Percentiles rank a stretch among this genome's conserved stretches.
Evolutionary conservation across 805 yeast genomes (phyloP).

Genomic region (Schwanniomyces sp.): DNA sequence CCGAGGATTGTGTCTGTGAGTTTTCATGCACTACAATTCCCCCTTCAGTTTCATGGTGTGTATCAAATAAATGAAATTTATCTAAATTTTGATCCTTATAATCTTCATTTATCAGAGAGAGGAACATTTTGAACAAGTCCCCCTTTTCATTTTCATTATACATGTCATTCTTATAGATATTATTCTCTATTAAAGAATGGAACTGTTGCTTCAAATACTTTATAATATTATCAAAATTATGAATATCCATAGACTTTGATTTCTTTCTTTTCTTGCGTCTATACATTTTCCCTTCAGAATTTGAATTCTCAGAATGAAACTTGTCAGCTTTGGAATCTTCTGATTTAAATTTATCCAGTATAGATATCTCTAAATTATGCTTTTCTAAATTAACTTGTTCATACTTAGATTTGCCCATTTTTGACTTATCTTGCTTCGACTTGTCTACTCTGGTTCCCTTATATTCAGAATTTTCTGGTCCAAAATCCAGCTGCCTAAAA

Average conservation of each 20-base stretch:
- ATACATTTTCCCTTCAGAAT: background rate
- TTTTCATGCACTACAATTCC: background rate
- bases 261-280: background rate
- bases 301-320: background rate
- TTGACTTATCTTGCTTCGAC: too few relatives aligned
- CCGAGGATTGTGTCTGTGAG: background rate
- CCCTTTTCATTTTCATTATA: conserved; percentile 10
- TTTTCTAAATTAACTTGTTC: too few relatives aligned
- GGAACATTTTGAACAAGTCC: conserved; percentile 10
- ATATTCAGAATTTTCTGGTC: background rate
- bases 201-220: conserved; percentile 6
- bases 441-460: too few relatives aligned
- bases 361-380: too few relatives aligned
- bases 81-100: conserved; percentile 2
- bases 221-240: background rate
- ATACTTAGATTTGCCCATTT: background rate
- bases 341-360: background rate
- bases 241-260: background rate
- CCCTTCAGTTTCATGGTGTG: background rate
- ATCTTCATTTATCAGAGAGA: conserved; percentile 12
- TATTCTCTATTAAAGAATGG: conserved; percentile 3
- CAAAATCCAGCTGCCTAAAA: background rate
- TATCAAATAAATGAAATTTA: background rate
- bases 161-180: conserved; percentile 7
- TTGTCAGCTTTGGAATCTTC: background rate